Percentiles rank a stretch among this genome's conserved stretches.
phyloP scores from a whole-genome alignment of 2,329 filamentous ascomycete species.

The Xylariales sp. region DNA sequence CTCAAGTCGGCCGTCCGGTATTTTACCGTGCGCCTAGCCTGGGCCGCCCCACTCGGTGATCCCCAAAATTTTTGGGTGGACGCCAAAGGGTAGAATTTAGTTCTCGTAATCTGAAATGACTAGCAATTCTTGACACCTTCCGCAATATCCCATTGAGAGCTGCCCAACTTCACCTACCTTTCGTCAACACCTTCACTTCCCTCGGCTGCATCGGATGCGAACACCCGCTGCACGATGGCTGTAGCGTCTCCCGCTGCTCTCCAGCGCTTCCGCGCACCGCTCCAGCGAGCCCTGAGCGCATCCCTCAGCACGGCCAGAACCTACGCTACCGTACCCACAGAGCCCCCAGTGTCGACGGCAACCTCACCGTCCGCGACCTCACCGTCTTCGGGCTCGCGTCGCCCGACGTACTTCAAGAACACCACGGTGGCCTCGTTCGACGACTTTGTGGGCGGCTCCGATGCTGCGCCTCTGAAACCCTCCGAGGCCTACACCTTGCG shows the following conservation, averaged over 20 bases:
- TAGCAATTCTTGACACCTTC: no score
- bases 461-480: constrained; percentile 38
- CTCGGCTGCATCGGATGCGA: not conserved
- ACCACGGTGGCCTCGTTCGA: constrained; percentile 51
- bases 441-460: constrained; percentile 48
- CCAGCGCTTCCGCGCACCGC: constrained; percentile 20
- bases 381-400: no score
- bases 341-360: constrained; percentile 15
- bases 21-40: no score
- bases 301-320: constrained; percentile 22
- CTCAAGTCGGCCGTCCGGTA: no score
- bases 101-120: no score
- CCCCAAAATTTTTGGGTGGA: no score
- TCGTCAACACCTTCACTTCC: not conserved
- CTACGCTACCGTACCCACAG: constrained; percentile 43
- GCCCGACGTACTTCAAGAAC: constrained; percentile 57
- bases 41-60: no score
- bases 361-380: constrained; percentile 14
- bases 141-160: no score
- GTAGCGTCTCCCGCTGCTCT: constrained; percentile 18
- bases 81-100: no score
- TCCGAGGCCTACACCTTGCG: constrained; percentile 56
- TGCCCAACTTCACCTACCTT: no score
- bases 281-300: constrained; percentile 20
- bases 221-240: constrained; percentile 14